phyloP scores from a whole-genome alignment of 2,329 filamentous ascomycete species.

The Penicillium occitanis region DNA sequence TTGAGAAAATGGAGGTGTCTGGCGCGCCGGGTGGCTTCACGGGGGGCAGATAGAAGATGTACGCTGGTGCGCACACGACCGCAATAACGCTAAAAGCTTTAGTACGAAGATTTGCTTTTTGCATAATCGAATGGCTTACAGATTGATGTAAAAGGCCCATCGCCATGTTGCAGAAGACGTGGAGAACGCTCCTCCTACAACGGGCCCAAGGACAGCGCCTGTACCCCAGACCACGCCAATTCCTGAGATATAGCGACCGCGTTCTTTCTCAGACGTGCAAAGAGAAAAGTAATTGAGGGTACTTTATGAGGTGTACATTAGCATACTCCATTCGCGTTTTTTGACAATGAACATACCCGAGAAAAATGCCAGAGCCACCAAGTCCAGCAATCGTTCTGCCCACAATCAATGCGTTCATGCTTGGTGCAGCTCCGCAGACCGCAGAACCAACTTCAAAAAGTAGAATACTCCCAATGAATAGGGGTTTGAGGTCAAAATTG shows the following conservation, averaged over 20 bases:
- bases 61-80: background rate
- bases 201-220: conserved; percentile 40
- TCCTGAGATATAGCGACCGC: conserved; percentile 32
- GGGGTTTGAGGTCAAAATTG: conserved; percentile 11
- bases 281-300: conserved; percentile 31
- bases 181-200: conserved; percentile 41
- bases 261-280: conserved; percentile 26
- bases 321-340: background rate
- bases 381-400: conserved; percentile 38
- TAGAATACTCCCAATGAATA: conserved; percentile 24
- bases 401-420: conserved; percentile 49
- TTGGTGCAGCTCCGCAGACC: conserved; percentile 48
- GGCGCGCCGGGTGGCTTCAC: background rate
- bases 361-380: conserved; percentile 36
- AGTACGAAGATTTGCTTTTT: background rate
- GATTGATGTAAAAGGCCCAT: conserved; percentile 38
- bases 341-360: conserved; percentile 20
- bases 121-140: background rate
- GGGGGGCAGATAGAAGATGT: background rate
- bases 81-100: background rate
- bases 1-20: conserved; percentile 31
- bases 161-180: conserved; percentile 24
- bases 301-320: background rate
- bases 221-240: conserved; percentile 38
- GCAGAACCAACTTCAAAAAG: conserved; percentile 36